Conservation (phyloP, 495 filamentous ascomycete genomes). For the Penicillium paradoxum region DNA sequence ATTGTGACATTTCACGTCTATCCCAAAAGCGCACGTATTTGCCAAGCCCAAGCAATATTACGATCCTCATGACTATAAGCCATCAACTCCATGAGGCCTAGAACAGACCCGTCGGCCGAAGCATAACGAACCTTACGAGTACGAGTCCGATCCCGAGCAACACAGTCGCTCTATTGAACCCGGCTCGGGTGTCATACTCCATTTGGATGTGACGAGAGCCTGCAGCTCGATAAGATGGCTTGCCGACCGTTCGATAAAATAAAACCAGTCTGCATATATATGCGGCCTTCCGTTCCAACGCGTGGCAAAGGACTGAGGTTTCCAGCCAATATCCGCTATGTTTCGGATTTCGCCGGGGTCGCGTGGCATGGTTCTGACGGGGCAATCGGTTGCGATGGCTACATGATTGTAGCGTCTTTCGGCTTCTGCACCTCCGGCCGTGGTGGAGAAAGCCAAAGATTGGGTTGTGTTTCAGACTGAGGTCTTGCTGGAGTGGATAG, state of each 20-base stretch:
- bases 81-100: not conserved
- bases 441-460: not conserved
- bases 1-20: not conserved
- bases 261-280: not conserved
- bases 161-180: not conserved
- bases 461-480: constrained; percentile 22
- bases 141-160: not conserved
- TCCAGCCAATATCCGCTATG: not conserved
- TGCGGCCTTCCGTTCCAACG: not conserved
- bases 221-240: not conserved
- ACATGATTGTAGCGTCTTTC: constrained; percentile 3
- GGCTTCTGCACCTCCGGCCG: constrained; percentile 12
- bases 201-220: not conserved
- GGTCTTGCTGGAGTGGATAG: not conserved
- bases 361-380: not conserved
- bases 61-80: not conserved
- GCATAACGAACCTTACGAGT: not conserved
- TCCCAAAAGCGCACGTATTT: not conserved
- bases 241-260: not conserved
- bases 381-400: constrained; percentile 17
- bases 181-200: not conserved
- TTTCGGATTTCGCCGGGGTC: not conserved
- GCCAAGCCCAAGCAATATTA: not conserved
- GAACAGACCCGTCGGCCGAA: not conserved
- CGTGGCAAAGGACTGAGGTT: not conserved